These are phyloP conservation scores for Blastomyces emzantsi DNA, from an alignment of 2,329 filamentous ascomycete species.

Conservation along the genomic window DNA sequence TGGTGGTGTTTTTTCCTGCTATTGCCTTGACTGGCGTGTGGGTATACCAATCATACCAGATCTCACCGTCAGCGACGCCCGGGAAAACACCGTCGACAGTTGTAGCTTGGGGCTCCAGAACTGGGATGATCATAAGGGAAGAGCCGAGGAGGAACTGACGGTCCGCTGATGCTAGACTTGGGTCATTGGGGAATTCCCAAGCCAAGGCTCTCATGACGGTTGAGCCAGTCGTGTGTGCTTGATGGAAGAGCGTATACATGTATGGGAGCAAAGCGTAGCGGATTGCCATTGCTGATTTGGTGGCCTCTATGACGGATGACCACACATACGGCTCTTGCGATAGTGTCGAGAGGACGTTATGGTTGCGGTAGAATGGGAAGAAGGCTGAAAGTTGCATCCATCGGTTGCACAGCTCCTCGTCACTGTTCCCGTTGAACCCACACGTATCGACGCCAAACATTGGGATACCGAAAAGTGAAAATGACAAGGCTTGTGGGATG, in stretches of 20 bases:
- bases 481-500: conserved; percentile 68
- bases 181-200: conserved; percentile 68
- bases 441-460: conserved; percentile 67
- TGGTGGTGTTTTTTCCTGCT: conserved; percentile 50
- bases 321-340: conserved; percentile 65
- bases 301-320: conserved; percentile 55
- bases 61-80: conserved; percentile 48
- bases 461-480: conserved; percentile 64
- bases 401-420: conserved; percentile 61
- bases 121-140: conserved; percentile 57
- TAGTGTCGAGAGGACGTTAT: conserved; percentile 54
- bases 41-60: conserved; percentile 79
- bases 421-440: conserved; percentile 59
- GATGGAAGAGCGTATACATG: conserved; percentile 64
- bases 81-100: conserved; percentile 62
- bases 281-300: conserved; percentile 58
- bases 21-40: conserved; percentile 45
- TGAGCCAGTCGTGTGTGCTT: conserved; percentile 54
- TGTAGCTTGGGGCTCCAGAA: conserved; percentile 51
- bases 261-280: conserved; percentile 65
- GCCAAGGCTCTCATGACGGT: conserved; percentile 64
- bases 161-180: conserved; percentile 56
- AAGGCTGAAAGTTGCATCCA: conserved; percentile 68
- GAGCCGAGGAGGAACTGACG: conserved; percentile 63
- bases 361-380: conserved; percentile 71